These are phyloP conservation scores for Colletotrichum costaricense DNA, from an alignment of 2,329 filamentous ascomycete genomes.

Conservation along the genomic window DNA sequence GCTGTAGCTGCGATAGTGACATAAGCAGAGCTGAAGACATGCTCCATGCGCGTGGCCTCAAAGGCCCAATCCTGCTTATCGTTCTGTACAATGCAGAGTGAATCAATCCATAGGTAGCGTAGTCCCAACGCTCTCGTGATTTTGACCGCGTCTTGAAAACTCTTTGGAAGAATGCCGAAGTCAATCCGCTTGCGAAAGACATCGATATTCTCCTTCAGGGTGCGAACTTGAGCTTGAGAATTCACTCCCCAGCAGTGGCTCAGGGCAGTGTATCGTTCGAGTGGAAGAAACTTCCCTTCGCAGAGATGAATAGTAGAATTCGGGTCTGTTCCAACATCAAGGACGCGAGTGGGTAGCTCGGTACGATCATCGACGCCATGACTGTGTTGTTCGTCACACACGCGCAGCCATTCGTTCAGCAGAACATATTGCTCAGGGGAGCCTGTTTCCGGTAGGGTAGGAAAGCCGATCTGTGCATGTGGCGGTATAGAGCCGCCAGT, in stretches of 20 bases:
- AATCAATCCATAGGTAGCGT: not conserved
- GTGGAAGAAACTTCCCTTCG: not conserved
- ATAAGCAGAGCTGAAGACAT: not conserved
- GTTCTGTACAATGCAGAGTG: not conserved
- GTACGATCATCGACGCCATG: not conserved
- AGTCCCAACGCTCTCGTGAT: not conserved
- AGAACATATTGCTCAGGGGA: not conserved
- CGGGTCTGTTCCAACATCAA: not conserved
- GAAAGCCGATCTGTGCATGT: not conserved
- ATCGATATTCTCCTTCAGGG: not conserved
- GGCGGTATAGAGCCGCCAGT: not conserved
- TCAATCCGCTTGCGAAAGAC: not conserved
- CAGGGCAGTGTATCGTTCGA: not conserved
- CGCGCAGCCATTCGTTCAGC: not conserved
- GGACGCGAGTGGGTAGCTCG: not conserved
- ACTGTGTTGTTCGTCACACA: not conserved
- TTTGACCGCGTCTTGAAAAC: not conserved
- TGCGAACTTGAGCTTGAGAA: not conserved
- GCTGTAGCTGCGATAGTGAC: not conserved
- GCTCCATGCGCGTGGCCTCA: not conserved
- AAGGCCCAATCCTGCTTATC: not conserved
- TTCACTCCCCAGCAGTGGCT: constrained; percentile 4
- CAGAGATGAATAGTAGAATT: not conserved
- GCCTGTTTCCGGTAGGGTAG: not conserved
- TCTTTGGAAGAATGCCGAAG: not conserved